Percentiles rank a stretch among this genome's conserved stretches.
Evolutionary conservation across 805 yeast species (phyloP).

Genomic region (Komagataella pastoris): DNA sequence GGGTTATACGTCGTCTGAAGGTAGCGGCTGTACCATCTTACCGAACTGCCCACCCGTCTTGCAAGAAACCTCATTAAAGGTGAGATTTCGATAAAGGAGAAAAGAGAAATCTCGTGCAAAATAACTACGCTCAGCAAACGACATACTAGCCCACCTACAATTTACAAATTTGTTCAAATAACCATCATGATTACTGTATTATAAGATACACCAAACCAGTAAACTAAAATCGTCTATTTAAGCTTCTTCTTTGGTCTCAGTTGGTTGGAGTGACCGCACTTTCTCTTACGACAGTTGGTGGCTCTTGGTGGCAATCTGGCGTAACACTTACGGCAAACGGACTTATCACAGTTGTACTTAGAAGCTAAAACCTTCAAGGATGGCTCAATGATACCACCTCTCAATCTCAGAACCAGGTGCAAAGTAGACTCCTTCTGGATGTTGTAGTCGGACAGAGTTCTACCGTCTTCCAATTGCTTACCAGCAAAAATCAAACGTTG

Average conservation of each 20-base stretch:
- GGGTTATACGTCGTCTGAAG: not conserved
- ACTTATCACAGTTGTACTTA: conserved; percentile 98
- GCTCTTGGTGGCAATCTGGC: conserved; percentile 99
- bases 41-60: not conserved
- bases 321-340: conserved; percentile 99
- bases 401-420: conserved; percentile 52
- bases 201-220: conserved; percentile 1
- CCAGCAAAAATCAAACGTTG: conserved; percentile 93
- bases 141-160: not conserved
- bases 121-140: not conserved
- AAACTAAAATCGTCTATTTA: conserved; percentile 44
- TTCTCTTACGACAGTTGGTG: conserved; percentile 99
- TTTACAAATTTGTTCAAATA: not conserved
- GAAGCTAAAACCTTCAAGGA: conserved; percentile 98
- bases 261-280: conserved; percentile 99
- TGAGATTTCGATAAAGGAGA: not conserved
- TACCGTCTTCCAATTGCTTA: conserved; percentile 92
- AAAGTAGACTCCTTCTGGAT: conserved; percentile 80
- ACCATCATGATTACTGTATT: not conserved
- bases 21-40: not conserved
- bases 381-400: conserved; percentile 94
- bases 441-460: conserved; percentile 90
- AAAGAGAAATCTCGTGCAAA: not conserved
- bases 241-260: conserved; percentile 99
- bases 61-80: not conserved